Evolutionary conservation across 257 asterid species (phyloP), one percentile per base, ranked within the genome.

Genomic region (Gentiana dahurica): DNA sequence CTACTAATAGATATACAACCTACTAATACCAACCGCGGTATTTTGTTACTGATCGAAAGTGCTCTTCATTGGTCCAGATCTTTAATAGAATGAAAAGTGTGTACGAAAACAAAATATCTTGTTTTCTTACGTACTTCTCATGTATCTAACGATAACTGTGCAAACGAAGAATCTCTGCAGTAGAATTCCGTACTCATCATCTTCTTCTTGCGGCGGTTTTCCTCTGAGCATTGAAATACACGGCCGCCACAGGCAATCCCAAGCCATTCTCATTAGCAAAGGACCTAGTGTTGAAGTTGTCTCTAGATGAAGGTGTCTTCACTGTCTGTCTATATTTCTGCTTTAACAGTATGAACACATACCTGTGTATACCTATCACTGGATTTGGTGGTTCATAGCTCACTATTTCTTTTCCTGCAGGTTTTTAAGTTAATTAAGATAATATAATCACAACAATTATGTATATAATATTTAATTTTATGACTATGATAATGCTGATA

Each of bases 141-240:
- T 24, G 24, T 24, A 24, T 24, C 24, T 24, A 24, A 24, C 24
- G 24, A 24, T 24, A 24, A 24, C 24, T 24, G 24, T 24, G 24
- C 0, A 24, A 24, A 24, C 24, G 24, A 24, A 24, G 24, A 24
- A 24, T 24, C 24, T 24, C 24, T 24, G 24, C 24, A 24, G 24
- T 24, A 24, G 24, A 24, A 24, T 24, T 24, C 24, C 24, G 24
- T 24, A 24, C 24, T 24, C 24, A 24, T 76, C 69, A 84, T 84
- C 96, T 84, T 79, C 77, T 85, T 64, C 93, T 75, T 50, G 95
- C 85, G 9, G 95, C 95, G 57, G 95, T 83, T 75, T 89, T 95
- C 69, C 95, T 81, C 50, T 85, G 97, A 12, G 97, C 97, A 57
- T 89, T 85, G 76, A 89, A 89, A 66, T 85, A 89, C 1, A 82